Evolutionary conservation across 805 yeast species (phyloP).

Genomic region (Candida krabiensis): DNA sequence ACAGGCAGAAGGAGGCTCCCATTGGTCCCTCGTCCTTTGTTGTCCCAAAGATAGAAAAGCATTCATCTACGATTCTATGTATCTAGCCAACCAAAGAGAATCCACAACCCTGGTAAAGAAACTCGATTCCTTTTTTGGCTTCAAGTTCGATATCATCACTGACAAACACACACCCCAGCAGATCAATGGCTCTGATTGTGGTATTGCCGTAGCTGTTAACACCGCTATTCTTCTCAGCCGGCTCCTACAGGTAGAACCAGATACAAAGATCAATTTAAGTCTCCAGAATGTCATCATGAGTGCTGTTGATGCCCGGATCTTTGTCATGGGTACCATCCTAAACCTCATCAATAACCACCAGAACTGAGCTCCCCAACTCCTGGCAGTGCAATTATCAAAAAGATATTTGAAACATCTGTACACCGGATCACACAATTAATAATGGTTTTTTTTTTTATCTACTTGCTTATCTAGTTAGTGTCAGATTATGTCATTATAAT

Average conservation of each 20-base stretch:
- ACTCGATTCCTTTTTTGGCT: slow-evolving; percentile 29
- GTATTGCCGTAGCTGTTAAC: slow-evolving; percentile 43
- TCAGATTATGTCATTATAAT: too few relatives aligned
- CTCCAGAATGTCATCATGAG: slow-evolving; percentile 42
- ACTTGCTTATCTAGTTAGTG: too few relatives aligned
- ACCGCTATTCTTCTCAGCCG: slow-evolving; percentile 37
- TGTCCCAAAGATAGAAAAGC: slow-evolving; percentile 47
- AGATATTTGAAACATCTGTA: not conserved
- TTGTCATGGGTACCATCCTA: slow-evolving; percentile 32
- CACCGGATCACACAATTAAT: not conserved
- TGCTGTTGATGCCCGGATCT: slow-evolving; percentile 49
- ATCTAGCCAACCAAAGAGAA: slow-evolving; percentile 39
- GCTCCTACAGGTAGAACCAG: slow-evolving; percentile 30
- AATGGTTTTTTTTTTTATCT: too few relatives aligned
- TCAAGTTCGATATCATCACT: slow-evolving; percentile 18
- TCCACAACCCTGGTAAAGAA: slow-evolving; percentile 34
- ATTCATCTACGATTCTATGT: slow-evolving; percentile 61
- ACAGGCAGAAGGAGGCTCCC: slow-evolving; percentile 65
- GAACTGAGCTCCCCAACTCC: not conserved
- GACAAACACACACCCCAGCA: slow-evolving; percentile 53
- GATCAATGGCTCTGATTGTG: slow-evolving; percentile 66
- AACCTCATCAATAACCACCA: slow-evolving; percentile 1
- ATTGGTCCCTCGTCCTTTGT: slow-evolving; percentile 69
- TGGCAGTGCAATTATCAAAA: not conserved
- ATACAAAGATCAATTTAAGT: slow-evolving; percentile 37